Evolutionary conservation across 768 basidiomycete genomes (phyloP), one percentile per base, ranked within the genome.

Genomic region (Lactarius deliciosus): DNA sequence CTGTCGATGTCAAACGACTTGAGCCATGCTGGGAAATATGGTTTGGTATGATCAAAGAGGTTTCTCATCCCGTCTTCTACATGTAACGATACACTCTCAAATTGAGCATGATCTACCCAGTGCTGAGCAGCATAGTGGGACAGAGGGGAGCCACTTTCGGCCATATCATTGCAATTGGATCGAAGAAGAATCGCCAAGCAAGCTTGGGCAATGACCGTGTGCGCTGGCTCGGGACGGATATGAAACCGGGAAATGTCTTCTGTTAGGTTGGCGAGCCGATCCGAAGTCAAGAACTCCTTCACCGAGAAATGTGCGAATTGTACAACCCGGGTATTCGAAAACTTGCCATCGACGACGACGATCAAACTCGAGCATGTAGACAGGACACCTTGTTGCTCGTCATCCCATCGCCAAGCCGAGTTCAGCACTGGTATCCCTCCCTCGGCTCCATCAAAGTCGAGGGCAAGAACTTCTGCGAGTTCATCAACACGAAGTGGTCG

Each of bases 261-360:
- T 34, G 32, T 1, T 34, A 34, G 32, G 1, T 9, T 34, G 32
- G 32, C 32, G 20, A 56, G 30, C 7, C 55, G 54, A 57, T 57
- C 30, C 2, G 55, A 57, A 9, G 55, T 57, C 55, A 57, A 57
- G 55, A 57, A 57, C 16, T 57, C 55, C 30, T 57, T 28, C 18
- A 57, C 40, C 0, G 59, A 34, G 38, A 60, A 47, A 28, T 47
- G 43, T 10, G 38, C 40, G 16, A 40, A 60, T 60, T 41, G 59
- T 28, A 41, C 41, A 18, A 43, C 41, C 0, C 41, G 41, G 1
- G 41, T 43, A 6, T 18, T 7, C 1, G 41, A 18, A 43, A 0
- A 6, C 30, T 7, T 0, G 30, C 7, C 30, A 7, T 7, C 30
- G 30, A 45, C 43, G 3, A 45, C 8, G 43, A 45, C 20, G 3